These are phyloP conservation scores for Tilletia caries DNA, from an alignment of 1,284 basidiomycete genomes.

Conservation along the genomic window DNA sequence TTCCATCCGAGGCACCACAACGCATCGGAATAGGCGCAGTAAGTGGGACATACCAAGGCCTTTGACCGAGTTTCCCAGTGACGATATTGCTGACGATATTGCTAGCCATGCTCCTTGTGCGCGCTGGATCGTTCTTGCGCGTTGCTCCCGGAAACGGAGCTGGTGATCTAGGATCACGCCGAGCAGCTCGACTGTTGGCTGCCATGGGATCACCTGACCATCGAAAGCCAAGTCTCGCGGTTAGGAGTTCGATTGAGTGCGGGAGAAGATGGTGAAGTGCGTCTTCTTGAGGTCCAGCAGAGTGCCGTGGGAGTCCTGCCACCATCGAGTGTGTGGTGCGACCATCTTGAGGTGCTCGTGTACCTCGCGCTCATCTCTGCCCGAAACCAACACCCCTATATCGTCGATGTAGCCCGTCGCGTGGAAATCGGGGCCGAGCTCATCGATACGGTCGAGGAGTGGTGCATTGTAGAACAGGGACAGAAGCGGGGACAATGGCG, in stretches of 20 bases:
- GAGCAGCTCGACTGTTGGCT: not conserved
- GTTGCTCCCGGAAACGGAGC: not conserved
- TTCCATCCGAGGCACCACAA: not conserved
- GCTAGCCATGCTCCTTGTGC: not conserved
- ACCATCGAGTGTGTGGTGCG: not conserved
- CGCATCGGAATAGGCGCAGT: not conserved
- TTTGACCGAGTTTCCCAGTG: not conserved
- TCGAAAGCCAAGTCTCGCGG: not conserved
- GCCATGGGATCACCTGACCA: not conserved
- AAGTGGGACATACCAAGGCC: not conserved
- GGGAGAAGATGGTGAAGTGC: not conserved
- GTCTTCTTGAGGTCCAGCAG: not conserved
- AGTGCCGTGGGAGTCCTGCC: not conserved
- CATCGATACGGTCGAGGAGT: not conserved
- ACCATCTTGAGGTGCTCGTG: not conserved
- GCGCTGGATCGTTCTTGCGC: not conserved
- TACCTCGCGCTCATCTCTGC: not conserved
- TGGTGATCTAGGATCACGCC: not conserved
- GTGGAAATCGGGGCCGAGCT: not conserved
- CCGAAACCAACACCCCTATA: not conserved
- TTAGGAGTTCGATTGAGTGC: not conserved
- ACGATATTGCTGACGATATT: not conserved
- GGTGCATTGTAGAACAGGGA: slow-evolving; percentile 2
- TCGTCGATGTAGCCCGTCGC: not conserved
- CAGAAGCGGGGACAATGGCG: not conserved